Evolutionary conservation across 805 yeast species (phyloP).

Genomic region (Cyberlindnera saturnus): DNA sequence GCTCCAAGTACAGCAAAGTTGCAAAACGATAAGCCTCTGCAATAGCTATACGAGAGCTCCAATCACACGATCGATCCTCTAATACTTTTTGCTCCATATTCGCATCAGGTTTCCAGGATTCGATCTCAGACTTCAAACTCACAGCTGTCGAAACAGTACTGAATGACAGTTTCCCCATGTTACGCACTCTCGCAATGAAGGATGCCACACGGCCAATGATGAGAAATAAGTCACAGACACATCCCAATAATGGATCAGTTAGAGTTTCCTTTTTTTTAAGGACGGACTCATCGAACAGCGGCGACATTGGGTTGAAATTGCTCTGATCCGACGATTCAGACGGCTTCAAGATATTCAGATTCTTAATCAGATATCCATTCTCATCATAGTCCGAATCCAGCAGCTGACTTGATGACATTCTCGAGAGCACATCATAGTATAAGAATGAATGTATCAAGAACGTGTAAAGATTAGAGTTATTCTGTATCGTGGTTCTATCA

Average conservation of each 20-base stretch:
- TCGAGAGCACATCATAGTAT: conserved; percentile 60
- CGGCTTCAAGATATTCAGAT: conserved; percentile 6
- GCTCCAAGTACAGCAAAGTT: conserved; percentile 54
- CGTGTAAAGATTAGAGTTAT: conserved; percentile 14
- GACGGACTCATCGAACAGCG: conserved; percentile 6
- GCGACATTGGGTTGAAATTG: conserved; percentile 1
- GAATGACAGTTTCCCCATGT: conserved; percentile 35
- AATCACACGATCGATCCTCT: conserved; percentile 46
- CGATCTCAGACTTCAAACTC: conserved; percentile 44
- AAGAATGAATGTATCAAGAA: conserved; percentile 44
- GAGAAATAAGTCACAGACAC: conserved; percentile 58
- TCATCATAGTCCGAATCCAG: conserved; percentile 28
- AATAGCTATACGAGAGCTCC: conserved; percentile 56
- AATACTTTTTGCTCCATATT: conserved; percentile 27
- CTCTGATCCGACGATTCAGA: not conserved
- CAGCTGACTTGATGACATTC: conserved; percentile 49
- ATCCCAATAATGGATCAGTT: conserved; percentile 63
- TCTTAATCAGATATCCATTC: conserved; percentile 9
- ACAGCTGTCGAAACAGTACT: conserved; percentile 49
- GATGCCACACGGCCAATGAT: conserved; percentile 60
- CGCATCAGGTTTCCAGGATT: conserved; percentile 48
- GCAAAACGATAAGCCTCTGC: conserved; percentile 66
- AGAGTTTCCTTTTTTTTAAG: conserved; percentile 1
- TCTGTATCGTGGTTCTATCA: conserved; percentile 6
- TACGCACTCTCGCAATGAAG: conserved; percentile 43